Evolutionary conservation across 2,329 filamentous ascomycete species (phyloP), one percentile per base, ranked within the genome.

Genomic region (Echinosphaeria canescens): DNA sequence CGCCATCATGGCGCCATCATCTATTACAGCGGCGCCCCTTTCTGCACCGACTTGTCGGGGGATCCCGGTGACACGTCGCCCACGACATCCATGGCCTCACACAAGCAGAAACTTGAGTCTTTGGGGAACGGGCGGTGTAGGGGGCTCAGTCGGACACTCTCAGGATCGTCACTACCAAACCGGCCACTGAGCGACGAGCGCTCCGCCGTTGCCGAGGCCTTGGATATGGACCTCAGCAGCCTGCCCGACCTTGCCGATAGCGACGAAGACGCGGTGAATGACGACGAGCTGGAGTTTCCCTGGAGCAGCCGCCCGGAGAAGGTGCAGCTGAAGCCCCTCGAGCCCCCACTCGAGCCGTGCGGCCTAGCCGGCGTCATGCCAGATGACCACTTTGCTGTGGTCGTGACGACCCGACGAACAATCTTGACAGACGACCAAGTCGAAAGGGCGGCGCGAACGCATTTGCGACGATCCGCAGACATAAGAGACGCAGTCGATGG

Each of bases 11-110:
- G 79, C 7, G 70, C 75, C 2, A 75, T 90, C 35, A 81, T 85
- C 12, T 90, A 84, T 41, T 90, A 85, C 43, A 79, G 63, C 32
- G 76, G 75, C 15, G 74, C 75, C 2, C 66, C 65, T 1, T 91
- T 88, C 43, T 88, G 71, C 43, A 82, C 72, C 2, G 81, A 91
- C 42, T 49, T 88, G 4, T 78, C 72, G 11, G 72, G 73, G 2
- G 74, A 82, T 36, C 53, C 53, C 9, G 57, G 56, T 2, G 56
- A 59, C 13, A 33, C 46, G 2, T 59, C 54, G 0, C 54, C 56
- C 2, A 42, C 54, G 3, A 57, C 60, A 2, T 53, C 62, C 30
- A 47, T 60, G 45, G 49, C 52, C 4, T 56, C 54, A n/a, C 50
- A 50, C 8, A 51, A 48, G 2, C 48, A 51, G 29, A 49, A 49